These are phyloP conservation scores for Fusarium tricinctum DNA, from an alignment of 2,329 filamentous ascomycete species.

Conservation along the genomic window DNA sequence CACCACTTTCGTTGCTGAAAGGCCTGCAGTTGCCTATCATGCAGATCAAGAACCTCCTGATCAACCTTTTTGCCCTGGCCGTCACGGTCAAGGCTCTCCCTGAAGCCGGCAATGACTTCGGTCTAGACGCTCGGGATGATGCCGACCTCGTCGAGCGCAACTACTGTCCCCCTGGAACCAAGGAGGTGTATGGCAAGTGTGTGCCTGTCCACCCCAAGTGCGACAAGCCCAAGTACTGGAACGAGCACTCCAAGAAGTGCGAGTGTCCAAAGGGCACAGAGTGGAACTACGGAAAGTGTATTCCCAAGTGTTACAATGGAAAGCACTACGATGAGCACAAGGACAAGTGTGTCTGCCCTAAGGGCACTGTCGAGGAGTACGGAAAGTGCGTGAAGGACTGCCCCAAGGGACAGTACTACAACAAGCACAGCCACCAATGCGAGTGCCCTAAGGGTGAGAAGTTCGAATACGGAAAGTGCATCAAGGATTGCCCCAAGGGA, in stretches of 20 bases:
- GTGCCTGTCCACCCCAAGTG: conserved; percentile 16
- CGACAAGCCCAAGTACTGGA: conserved; percentile 14
- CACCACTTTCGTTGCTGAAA: conserved; percentile 34
- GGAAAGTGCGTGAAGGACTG: no score
- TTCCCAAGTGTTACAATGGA: conserved; percentile 17
- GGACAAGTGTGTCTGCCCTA: conserved; percentile 27
- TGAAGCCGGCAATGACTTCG: conserved; percentile 31
- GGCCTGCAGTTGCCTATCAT: conserved; percentile 39
- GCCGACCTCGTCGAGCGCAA: conserved; percentile 21
- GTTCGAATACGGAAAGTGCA: conserved; percentile 29
- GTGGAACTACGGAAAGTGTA: conserved; percentile 23
- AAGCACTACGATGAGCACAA: conserved; percentile 15
- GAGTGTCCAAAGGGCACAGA: conserved; percentile 16
- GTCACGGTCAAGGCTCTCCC: conserved; percentile 43
- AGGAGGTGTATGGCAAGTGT: conserved; percentile 37
- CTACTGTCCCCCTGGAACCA: conserved; percentile 29
- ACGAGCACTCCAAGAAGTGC: conserved; percentile 18
- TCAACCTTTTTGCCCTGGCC: conserved; percentile 40
- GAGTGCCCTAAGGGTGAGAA: conserved; percentile 30
- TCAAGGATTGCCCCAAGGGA: conserved; percentile 24
- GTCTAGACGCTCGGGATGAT: conserved; percentile 37
- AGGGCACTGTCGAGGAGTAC: conserved; percentile 15
- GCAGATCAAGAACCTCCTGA: conserved; percentile 41
- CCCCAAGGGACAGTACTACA: no score
- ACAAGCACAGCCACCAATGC: conserved; percentile 8